Evolutionary conservation across 768 basidiomycete genomes (phyloP), one percentile per base, ranked within the genome.

Genomic region (Cystobasidium tubakii): DNA sequence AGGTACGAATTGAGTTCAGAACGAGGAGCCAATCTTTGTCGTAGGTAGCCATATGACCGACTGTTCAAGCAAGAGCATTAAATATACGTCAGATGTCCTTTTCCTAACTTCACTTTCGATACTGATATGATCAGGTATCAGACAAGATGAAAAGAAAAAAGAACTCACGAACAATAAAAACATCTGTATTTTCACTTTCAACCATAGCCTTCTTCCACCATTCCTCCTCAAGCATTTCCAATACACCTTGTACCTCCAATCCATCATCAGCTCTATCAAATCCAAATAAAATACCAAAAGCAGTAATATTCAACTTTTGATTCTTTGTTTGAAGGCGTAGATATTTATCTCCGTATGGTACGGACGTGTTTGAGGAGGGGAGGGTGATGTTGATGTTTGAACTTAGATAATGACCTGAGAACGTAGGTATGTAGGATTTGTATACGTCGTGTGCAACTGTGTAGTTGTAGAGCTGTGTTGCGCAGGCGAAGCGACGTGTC

Each of bases 331-430:
- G 15, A 34, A 67, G 57, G 34, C 60, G 42, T 13, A 27, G 62
- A 43, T 57, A 44, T 23, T 62, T 7, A 23, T 83, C 81, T 33
- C 86, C 85, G 60, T 86, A 81, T 0, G 69, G 54, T 0, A 85
- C 82, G 65, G 80, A 84, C 21, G 12, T 27, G 21, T 34, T 12
- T 29, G 81, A 77, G 19, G 84, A 75, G 12, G 66, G 25, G 31
- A 89, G 79, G 1, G 91, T 92, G 79, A 95, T 90, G 82, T 94
- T 90, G 70, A 87, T 89, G 77, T 95, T 95, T 1, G 88, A 90
- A 0, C 90, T 87, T 60, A 96, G 82, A 80, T 92, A 93, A 55
- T 87, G 84, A 6, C 89, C 90, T 9, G 85, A 83, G 80, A 87
- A 84, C 57, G 86, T 82, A 1, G 87, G 88, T 1, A 82, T 87